Conservation (phyloP, 225 moss, liverwort and hornwort species). For the Marchantia paleacea region DNA sequence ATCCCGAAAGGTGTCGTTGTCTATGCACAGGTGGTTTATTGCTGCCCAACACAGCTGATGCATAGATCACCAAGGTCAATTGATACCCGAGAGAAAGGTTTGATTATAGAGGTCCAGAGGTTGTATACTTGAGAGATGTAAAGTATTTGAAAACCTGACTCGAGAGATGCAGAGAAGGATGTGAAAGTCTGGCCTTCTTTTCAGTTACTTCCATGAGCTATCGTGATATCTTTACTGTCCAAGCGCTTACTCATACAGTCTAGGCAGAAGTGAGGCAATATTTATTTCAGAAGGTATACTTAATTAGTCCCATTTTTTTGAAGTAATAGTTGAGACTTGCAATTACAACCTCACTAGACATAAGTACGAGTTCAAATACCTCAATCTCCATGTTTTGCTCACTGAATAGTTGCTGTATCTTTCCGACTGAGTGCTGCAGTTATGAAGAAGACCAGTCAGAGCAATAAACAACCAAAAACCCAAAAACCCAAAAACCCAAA, state of each 20-base stretch:
- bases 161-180: not conserved
- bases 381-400: constrained; percentile 68
- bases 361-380: constrained; percentile 31
- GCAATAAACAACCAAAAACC: not conserved
- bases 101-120: not conserved
- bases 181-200: no score
- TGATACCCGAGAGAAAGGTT: not conserved
- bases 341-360: no score
- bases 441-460: not conserved
- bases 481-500: not conserved
- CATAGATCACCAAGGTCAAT: not conserved
- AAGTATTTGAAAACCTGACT: not conserved
- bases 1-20: constrained; percentile 69
- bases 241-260: no score
- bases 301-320: no score
- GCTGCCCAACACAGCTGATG: constrained; percentile 77
- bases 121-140: not conserved
- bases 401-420: constrained; percentile 45
- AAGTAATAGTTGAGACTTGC: no score
- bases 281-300: no score
- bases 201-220: no score
- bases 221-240: no score
- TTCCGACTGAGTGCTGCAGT: constrained; percentile 44
- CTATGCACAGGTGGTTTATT: constrained; percentile 85
- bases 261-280: no score